A percentile compares a stretch with the other conserved stretches of the same genome.
phyloP scores from a whole-genome alignment of 2,329 filamentous ascomycete genomes.

The Talaromyces sp. region DNA sequence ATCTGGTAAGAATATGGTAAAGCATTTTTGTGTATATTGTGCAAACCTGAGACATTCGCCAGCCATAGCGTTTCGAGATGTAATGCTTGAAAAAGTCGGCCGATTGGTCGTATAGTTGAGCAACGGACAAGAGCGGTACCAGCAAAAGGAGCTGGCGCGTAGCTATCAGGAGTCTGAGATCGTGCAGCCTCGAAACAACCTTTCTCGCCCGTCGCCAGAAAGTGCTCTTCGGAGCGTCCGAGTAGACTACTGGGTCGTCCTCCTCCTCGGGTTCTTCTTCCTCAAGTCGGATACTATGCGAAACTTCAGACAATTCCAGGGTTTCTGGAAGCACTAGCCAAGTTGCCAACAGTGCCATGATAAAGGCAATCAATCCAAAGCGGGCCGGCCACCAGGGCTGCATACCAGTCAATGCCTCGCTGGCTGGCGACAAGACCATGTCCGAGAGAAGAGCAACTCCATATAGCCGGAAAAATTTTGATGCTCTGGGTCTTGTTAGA shows the following conservation, averaged over 20 bases:
- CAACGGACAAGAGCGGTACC: constrained; percentile 9
- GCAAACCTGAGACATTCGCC: constrained; percentile 10
- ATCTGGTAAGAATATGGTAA: background rate
- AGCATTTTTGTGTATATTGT: background rate
- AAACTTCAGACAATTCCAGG: background rate
- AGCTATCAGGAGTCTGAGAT: constrained; percentile 8
- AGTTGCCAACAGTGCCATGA: constrained; percentile 8
- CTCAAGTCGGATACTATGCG: background rate
- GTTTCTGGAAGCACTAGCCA: constrained; percentile 10
- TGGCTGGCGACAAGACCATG: constrained; percentile 9
- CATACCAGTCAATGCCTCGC: constrained; percentile 3
- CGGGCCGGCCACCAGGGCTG: constrained; percentile 13
- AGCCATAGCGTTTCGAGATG: constrained; percentile 11
- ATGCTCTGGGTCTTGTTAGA: constrained; percentile 1
- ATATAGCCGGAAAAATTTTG: constrained; percentile 12
- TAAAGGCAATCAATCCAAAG: constrained; percentile 7
- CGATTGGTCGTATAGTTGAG: constrained; percentile 10
- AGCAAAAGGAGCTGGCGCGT: constrained; percentile 8
- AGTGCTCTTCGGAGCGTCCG: constrained; percentile 6
- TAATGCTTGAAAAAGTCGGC: constrained; percentile 10
- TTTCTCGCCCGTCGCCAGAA: background rate
- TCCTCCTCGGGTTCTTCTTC: constrained; percentile 10
- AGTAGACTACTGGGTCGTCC: constrained; percentile 10
- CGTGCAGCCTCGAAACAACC: constrained; percentile 2
- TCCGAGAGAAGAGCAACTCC: constrained; percentile 10